phyloP scores from a whole-genome alignment of 2,329 filamentous ascomycete species.

The Aspergillus clavatus region DNA sequence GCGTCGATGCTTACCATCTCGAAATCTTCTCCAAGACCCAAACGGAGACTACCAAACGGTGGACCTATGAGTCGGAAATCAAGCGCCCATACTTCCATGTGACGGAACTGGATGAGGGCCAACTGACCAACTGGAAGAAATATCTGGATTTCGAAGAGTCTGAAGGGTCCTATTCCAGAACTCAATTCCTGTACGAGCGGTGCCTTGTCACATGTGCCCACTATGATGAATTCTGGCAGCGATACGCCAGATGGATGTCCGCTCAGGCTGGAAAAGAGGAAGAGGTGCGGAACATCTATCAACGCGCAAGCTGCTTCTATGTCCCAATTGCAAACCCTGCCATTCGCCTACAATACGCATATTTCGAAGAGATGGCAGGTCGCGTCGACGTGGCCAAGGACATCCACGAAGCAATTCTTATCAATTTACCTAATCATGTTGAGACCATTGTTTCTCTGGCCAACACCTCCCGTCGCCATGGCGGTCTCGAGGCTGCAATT shows the following conservation, averaged over 20 bases:
- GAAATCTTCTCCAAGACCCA: conserved; percentile 78
- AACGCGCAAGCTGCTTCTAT: conserved; percentile 77
- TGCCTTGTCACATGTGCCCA: conserved; percentile 89
- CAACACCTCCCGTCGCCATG: conserved; percentile 77
- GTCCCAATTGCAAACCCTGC: conserved; percentile 81
- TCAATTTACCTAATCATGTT: conserved; percentile 71
- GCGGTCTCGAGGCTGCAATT: conserved; percentile 77
- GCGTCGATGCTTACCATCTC: conserved; percentile 75
- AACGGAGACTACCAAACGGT: conserved; percentile 82
- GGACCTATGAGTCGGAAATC: conserved; percentile 91
- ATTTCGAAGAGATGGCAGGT: conserved; percentile 83
- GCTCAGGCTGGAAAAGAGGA: conserved; percentile 76
- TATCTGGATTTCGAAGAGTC: conserved; percentile 94
- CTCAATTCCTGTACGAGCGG: conserved; percentile 83
- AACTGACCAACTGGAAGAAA: conserved; percentile 87
- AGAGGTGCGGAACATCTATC: conserved; percentile 86
- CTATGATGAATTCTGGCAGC: conserved; percentile 97
- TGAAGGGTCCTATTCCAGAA: conserved; percentile 70
- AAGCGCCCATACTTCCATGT: conserved; percentile 97
- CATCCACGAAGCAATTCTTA: conserved; percentile 76
- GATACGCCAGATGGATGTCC: conserved; percentile 93
- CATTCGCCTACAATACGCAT: conserved; percentile 84
- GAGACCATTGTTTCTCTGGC: conserved; percentile 86
- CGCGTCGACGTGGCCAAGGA: conserved; percentile 73
- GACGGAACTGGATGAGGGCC: conserved; percentile 79